Percentiles rank a stretch among this genome's conserved stretches.
phyloP scores from a whole-genome alignment of 225 moss, liverwort and hornwort species.

The Bryoerythrophyllum caledonicum region DNA sequence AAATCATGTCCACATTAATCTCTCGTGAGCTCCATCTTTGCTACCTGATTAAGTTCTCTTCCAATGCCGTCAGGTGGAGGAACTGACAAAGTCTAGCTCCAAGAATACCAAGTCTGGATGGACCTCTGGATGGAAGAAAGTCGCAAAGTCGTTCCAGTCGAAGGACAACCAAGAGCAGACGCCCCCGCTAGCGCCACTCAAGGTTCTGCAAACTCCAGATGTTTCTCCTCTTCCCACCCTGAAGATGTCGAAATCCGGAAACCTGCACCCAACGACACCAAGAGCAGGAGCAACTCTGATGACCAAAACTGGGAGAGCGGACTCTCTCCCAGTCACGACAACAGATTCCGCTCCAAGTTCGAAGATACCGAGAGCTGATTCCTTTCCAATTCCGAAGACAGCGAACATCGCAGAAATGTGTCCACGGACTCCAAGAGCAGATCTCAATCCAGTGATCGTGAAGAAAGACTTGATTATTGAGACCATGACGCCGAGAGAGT shows the following conservation, averaged over 20 bases:
- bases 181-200: constrained; percentile 33
- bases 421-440: constrained; percentile 3
- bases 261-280: no score
- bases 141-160: constrained; percentile 49
- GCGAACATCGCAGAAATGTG: constrained; percentile 8
- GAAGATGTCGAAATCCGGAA: no score
- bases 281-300: constrained; percentile 23
- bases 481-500: constrained; percentile 7
- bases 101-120: constrained; percentile 43
- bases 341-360: constrained; percentile 5
- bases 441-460: neutral
- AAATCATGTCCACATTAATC: neutral
- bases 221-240: constrained; percentile 23
- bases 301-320: constrained; percentile 16
- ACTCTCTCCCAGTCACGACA: constrained; percentile 23
- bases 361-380: constrained; percentile 21
- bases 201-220: constrained; percentile 23
- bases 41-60: neutral
- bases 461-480: neutral
- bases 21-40: neutral
- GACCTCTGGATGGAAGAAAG: constrained; percentile 59
- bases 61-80: constrained; percentile 46
- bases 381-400: constrained; percentile 17
- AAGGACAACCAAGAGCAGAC: constrained; percentile 36
- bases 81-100: constrained; percentile 25